These are phyloP conservation scores for Elsinoe fawcettii DNA, from an alignment of 2,329 filamentous ascomycete species.

Conservation along the genomic window DNA sequence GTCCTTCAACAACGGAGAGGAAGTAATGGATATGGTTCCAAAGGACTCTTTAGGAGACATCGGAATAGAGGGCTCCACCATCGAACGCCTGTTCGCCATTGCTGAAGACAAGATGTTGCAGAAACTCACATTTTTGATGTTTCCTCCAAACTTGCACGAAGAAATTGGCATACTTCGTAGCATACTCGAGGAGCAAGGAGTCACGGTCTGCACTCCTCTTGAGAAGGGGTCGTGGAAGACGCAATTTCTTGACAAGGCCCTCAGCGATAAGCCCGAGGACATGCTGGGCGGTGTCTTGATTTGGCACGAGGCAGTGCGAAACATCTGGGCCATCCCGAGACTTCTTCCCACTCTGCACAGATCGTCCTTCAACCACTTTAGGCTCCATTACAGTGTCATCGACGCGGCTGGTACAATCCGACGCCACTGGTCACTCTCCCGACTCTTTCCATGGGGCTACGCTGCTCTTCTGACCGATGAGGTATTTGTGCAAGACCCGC, in stretches of 20 bases:
- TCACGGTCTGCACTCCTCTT: conserved; percentile 22
- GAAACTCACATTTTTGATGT: conserved; percentile 24
- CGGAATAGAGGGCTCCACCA: background rate
- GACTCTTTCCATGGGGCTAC: conserved; percentile 33
- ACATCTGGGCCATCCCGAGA: conserved; percentile 19
- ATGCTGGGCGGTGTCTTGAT: conserved; percentile 12
- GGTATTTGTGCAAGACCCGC: conserved; percentile 34
- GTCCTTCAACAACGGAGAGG: no score
- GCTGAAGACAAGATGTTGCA: conserved; percentile 13
- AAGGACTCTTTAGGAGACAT: no score
- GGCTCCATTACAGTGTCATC: background rate
- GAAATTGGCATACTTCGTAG: conserved; percentile 22
- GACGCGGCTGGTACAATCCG: background rate
- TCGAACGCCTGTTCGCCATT: background rate
- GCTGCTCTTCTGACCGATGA: conserved; percentile 39
- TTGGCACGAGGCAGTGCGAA: conserved; percentile 15
- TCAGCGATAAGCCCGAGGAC: background rate
- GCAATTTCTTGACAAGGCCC: background rate
- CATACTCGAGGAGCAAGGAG: conserved; percentile 20
- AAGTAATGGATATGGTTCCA: no score
- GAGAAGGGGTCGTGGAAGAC: background rate
- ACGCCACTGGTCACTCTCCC: conserved; percentile 21
- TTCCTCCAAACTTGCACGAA: conserved; percentile 19
- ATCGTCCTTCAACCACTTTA: conserved; percentile 16
- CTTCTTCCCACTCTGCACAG: conserved; percentile 4